Evolutionary conservation across 2,329 filamentous ascomycete species (phyloP), one percentile per base, ranked within the genome.

Genomic region (Sordariomycetes sp.): DNA sequence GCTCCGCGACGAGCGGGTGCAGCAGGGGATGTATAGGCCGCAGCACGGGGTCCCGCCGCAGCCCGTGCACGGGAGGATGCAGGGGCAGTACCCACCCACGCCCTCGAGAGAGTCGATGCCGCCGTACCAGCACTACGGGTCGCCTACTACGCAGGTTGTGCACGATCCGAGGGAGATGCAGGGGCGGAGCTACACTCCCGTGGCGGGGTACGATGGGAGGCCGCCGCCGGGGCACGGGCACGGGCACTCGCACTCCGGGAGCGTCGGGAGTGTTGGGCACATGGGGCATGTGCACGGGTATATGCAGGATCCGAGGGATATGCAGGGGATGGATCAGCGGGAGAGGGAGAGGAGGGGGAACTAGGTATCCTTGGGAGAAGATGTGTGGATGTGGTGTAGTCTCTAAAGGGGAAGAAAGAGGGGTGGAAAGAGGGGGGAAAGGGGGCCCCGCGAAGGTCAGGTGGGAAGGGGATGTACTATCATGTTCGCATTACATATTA

Each of bases 131-230:
- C 71, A 74, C 7, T 78, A 78, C 60, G 67, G 70, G 10, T 72
- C 68, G 15, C 73, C 74, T 3, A 71, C 76, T 1, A 71, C 66
- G 1, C 72, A 73, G 5, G 68, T 65, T 12, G 69, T 71, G 53
- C 70, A 74, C 51, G 75, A 77, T 59, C 70, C 62, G 8, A 61
- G 70, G 60, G 71, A 76, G 25, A 68, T 71, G 20, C 70, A 71
- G 1, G 67, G 67, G 1, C 71, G 76, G 22, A 76, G 73, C 62
- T 77, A 74, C 62, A 77, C 76, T 1, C 74, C 76, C 2, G 70
- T 69, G 12, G 61, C 62, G 3, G 62, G 65, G 1, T 77, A 76
- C 57, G 75, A 78, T 32, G 60, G 58, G 7, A 70, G 69, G 7
- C 70, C 74, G 55, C 67, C 66, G 8, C 64, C 65, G 10, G 66